Evolutionary conservation across 129 eudicot species (phyloP), one percentile per base, ranked within the genome.

Genomic region (Arctium lappa): DNA sequence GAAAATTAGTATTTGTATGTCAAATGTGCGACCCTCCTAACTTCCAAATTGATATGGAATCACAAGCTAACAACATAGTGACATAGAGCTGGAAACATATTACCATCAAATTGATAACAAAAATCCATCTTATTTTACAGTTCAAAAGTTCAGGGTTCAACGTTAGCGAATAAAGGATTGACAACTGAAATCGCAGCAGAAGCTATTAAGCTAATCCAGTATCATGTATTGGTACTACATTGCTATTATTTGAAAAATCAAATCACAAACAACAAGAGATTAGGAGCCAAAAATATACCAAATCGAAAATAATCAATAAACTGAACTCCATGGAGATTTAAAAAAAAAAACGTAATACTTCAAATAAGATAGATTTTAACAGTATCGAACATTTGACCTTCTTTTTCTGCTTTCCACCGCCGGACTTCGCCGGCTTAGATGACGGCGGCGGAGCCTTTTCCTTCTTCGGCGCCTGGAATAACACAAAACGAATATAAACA

Each of bases 321-420:
- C 4, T 13, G 3, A 15, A 69, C 38, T 42, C 33, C 5, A 10
- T 65, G 22, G 7, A 78, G 0, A 5, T 18, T 8, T 6, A 62
- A 1, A 13, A 37, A 1, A 13, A 37, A 12, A 2, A 9, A 63
- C 15, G 1, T 8, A 15, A 8, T 69, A 69, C 18, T 22, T 31
- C 22, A 30, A 27, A 38, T 6, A 16, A 1, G 48, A 29, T 7
- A 8, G 31, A 34, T 10, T 48, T 2, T 2, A 15, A 38, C 3
- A 53, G 31, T 1, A 40, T 69, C 53, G 0, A n/a, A 44, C 5
- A 68, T 0, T 7, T 8, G 50, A 91, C 98, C 98, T 94, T 94
- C 94, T 94, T 94, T 83, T 94, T 94, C 86, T 94, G 97, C 86
- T 94, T 91, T 46, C 97, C 94, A 9, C 98, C 98, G 38, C 97